phyloP scores from a whole-genome alignment of 345 rosid species.

The Euphorbia lathyris region DNA sequence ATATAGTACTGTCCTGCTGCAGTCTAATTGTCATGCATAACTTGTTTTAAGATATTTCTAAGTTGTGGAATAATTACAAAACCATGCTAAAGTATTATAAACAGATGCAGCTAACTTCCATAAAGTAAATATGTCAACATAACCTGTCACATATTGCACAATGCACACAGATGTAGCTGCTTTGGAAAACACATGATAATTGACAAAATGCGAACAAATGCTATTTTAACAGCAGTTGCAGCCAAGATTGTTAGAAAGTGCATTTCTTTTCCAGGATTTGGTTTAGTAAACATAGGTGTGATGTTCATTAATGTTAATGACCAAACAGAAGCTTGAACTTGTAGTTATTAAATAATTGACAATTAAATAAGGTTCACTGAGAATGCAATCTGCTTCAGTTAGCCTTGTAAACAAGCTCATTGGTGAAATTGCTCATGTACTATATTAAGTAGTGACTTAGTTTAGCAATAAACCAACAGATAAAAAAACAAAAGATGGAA shows the following conservation, averaged over 20 bases:
- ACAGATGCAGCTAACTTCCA: neutral
- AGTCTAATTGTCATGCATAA: neutral
- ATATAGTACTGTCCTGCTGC: neutral
- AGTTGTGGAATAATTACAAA: neutral
- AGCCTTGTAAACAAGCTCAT: neutral
- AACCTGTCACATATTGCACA: conserved; percentile 1
- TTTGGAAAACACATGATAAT: neutral
- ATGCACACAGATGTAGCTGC: neutral
- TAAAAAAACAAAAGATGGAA: neutral
- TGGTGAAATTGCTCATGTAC: neutral
- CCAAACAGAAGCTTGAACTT: neutral
- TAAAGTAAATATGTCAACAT: neutral
- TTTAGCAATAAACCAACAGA: neutral
- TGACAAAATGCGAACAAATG: neutral
- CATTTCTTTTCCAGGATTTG: neutral
- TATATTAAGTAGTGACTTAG: neutral
- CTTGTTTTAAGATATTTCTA: neutral
- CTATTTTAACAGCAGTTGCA: neutral
- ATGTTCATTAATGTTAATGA: neutral
- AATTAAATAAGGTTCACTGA: neutral
- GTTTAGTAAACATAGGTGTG: neutral
- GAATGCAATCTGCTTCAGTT: neutral
- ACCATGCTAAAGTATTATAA: neutral
- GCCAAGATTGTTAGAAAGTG: neutral
- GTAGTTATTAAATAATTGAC: neutral